Base-by-base conservation (phyloP, 2,329 filamentous ascomycete species). In the Penicillium thymicola region DNA sequence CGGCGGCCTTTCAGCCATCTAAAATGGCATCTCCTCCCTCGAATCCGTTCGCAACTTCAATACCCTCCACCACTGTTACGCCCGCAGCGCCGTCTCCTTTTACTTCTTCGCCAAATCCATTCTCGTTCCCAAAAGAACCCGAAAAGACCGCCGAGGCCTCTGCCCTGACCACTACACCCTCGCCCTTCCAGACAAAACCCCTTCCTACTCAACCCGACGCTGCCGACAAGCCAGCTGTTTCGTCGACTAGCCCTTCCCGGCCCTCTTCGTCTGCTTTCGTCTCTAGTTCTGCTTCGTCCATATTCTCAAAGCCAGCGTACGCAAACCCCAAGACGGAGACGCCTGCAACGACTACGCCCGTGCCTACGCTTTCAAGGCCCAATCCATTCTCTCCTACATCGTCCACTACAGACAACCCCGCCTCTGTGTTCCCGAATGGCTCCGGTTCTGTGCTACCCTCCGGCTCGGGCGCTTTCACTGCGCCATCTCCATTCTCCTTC, bases 31-130 rank as follows among this genome's bases (percentile, higher is more conserved):
- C 38, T 28, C 43, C 46, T 30, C 37, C 36, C 10, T 2, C 48
- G 7, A 55, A 55, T n/a, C 45, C 61, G 11, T 63, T 63, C 25
- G 7, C 30, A 51, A 14, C 28, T 14, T 44, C 38, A 8, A 32
- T 36, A 3, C 18, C 38, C 10, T 10, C 49, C 4, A 36, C 28
- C 28, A 36, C 38, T 36, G 27, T 10, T n/a, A 30, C 38, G 5
- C 28, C 48, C 14, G 32, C 44, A 10, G 23, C 48, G 32, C 50
- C 57, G 1, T 44, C 58, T 37, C 41, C 51, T n/a, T 43, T 51
- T 37, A 32, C 51, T 28, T 23, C 54, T 23, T 23, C 47, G 14
- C 21, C 44, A 7, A 54, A 44, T 5, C 41, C 48, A 13, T 58
- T 56, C 34, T 47, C 43, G 23, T 32, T 43, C 23, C 38, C 60